Percentiles rank a stretch among this genome's conserved stretches.
Evolutionary conservation across 2,329 filamentous ascomycete species (phyloP).

Genomic region (Colletotrichum brevisporum): DNA sequence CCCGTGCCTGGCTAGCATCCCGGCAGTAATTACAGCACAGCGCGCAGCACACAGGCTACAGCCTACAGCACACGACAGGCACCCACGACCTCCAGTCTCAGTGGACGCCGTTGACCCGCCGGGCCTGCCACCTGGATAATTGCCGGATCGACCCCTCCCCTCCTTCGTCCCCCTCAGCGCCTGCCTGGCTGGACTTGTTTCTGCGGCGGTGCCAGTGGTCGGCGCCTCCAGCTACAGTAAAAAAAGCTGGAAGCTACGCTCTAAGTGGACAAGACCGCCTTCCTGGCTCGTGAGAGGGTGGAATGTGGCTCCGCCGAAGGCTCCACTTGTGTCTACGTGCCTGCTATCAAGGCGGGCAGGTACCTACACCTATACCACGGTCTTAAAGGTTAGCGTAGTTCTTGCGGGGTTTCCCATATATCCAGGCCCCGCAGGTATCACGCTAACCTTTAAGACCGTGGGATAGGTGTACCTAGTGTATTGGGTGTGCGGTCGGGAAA

Average conservation of each 20-base stretch:
- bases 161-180: slow-evolving; percentile 12
- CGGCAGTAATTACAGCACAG: too few relatives aligned
- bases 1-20: slow-evolving; percentile 9
- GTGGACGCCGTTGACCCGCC: too few relatives aligned
- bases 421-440: too few relatives aligned
- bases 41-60: too few relatives aligned
- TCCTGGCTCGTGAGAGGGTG: slow-evolving; percentile 30
- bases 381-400: too few relatives aligned
- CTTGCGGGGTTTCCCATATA: too few relatives aligned
- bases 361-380: too few relatives aligned
- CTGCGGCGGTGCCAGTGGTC: background rate
- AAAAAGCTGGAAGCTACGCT: slow-evolving; percentile 2
- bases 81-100: too few relatives aligned
- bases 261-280: slow-evolving; percentile 14
- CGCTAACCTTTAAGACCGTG: too few relatives aligned
- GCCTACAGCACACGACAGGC: too few relatives aligned
- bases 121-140: slow-evolving; percentile 30
- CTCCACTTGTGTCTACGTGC: slow-evolving; percentile 17
- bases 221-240: slow-evolving; percentile 3
- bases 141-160: slow-evolving; percentile 29
- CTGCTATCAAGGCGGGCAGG: too few relatives aligned
- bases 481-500: slow-evolving; percentile 32
- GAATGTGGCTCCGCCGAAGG: slow-evolving; percentile 2
- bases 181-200: slow-evolving; percentile 9
- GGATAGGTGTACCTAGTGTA: too few relatives aligned